Evolutionary conservation across 2,329 filamentous ascomycete genomes (phyloP).

Genomic region (Sporothrix sp.): DNA sequence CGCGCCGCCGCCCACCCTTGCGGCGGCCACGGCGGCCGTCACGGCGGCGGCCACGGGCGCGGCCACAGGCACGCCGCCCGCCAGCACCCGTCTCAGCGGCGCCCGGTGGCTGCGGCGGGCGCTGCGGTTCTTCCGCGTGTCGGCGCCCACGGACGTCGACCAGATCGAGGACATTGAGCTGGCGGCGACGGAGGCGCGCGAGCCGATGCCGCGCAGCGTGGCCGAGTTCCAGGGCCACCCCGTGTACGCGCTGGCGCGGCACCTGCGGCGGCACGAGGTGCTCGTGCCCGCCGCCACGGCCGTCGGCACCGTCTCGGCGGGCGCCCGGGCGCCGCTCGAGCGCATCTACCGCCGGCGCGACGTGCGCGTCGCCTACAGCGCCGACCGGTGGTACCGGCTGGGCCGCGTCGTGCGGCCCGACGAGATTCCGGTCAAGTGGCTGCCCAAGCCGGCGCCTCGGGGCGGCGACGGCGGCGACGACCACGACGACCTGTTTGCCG

Average conservation of each 20-base stretch:
- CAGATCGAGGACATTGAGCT: conserved; percentile 77
- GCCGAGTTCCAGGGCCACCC: conserved; percentile 84
- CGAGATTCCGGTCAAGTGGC: conserved; percentile 73
- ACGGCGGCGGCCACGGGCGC: not conserved
- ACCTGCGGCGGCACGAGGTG: conserved; percentile 75
- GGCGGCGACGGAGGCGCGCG: conserved; percentile 56
- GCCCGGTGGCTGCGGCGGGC: conserved; percentile 43
- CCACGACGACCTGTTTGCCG: conserved; percentile 17
- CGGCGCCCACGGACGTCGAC: conserved; percentile 53
- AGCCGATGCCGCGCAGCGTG: conserved; percentile 79
- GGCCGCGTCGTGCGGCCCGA: conserved; percentile 69
- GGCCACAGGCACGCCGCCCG: not conserved
- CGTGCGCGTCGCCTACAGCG: conserved; percentile 66
- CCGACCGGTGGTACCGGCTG: conserved; percentile 83
- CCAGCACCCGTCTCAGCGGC: conserved; percentile 2
- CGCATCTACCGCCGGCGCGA: conserved; percentile 74
- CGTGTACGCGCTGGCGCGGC: conserved; percentile 71
- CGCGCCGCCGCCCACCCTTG: conserved; percentile 11
- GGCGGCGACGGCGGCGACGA: not conserved
- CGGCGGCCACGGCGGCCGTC: not conserved
- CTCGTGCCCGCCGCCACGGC: conserved; percentile 59
- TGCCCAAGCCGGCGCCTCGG: conserved; percentile 38
- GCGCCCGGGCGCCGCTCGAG: conserved; percentile 50
- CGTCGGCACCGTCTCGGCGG: conserved; percentile 68
- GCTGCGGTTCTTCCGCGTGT: conserved; percentile 36